A percentile compares a stretch with the other conserved stretches of the same genome.
Evolutionary conservation across 2,329 filamentous ascomycete genomes (phyloP).

Genomic region (Tolypocladium inflatum): DNA sequence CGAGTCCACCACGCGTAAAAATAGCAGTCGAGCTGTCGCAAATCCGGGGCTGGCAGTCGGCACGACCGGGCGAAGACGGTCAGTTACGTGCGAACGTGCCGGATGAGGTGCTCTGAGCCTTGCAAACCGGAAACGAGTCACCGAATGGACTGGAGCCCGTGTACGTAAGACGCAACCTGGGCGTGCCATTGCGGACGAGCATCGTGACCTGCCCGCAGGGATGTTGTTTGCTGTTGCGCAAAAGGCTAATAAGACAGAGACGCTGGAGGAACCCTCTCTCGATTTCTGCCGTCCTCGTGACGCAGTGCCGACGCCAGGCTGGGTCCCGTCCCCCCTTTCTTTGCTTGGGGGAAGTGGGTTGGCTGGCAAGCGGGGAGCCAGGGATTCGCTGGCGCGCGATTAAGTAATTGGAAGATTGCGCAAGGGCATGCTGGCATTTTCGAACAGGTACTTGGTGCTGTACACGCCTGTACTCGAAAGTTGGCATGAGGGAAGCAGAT

Average conservation of each 20-base stretch:
- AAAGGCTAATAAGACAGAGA: background rate
- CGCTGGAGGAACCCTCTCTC: background rate
- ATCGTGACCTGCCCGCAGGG: conserved; percentile 4
- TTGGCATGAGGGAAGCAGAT: background rate
- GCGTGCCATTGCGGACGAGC: background rate
- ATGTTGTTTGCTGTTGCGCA: background rate
- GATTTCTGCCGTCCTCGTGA: conserved; percentile 18
- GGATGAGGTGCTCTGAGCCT: background rate
- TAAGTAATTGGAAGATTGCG: background rate
- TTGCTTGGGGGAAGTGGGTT: background rate
- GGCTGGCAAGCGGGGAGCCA: background rate
- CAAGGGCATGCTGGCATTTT: background rate
- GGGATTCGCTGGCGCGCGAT: conserved; percentile 1
- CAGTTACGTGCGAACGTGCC: background rate
- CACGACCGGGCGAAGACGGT: background rate
- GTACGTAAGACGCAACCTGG: conserved; percentile 1
- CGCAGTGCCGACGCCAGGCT: conserved; percentile 11
- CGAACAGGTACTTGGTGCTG: background rate
- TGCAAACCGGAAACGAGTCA: background rate
- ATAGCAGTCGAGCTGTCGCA: background rate
- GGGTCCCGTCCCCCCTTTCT: conserved; percentile 1
- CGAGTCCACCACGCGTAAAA: background rate
- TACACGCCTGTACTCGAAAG: background rate
- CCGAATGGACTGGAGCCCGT: background rate
- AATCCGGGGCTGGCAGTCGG: background rate